Evolutionary conservation across 176 grass and related monocot genomes (phyloP).

Genomic region (Oryza australiensis): DNA sequence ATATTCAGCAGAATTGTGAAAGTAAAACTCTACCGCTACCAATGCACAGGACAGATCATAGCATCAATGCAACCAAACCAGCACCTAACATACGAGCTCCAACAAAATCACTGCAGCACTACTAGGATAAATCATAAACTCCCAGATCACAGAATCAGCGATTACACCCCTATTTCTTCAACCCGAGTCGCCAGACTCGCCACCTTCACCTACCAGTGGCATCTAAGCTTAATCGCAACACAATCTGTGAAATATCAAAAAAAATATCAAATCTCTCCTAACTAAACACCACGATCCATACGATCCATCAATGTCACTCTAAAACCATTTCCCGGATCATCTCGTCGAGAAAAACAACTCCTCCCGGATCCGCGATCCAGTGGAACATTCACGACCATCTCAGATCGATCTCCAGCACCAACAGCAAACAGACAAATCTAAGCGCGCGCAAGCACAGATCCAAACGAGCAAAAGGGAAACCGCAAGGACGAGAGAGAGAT

Average conservation of each 20-base stretch:
- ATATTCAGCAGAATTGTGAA: background rate
- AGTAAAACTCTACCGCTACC: background rate
- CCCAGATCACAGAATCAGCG: background rate
- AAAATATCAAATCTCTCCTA: background rate
- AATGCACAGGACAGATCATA: background rate
- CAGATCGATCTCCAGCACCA: background rate
- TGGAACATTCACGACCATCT: background rate
- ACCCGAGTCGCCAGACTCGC: background rate
- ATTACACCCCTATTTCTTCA: background rate
- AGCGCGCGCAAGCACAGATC: conserved; percentile 21
- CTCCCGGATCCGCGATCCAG: background rate
- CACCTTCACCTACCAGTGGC: background rate
- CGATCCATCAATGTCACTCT: background rate
- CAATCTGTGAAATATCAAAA: too few species aligned
- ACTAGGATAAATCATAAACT: background rate
- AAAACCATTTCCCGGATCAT: background rate
- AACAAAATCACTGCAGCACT: background rate
- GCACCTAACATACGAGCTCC: background rate
- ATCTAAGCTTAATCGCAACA: background rate
- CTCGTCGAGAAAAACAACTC: background rate
- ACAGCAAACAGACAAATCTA: background rate
- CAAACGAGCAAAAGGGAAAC: background rate
- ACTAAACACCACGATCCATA: background rate
- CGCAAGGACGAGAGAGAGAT: background rate
- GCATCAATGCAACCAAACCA: background rate